Evolutionary conservation across 176 grass and related monocot genomes (phyloP).

Genomic region (Oryza nivara): DNA sequence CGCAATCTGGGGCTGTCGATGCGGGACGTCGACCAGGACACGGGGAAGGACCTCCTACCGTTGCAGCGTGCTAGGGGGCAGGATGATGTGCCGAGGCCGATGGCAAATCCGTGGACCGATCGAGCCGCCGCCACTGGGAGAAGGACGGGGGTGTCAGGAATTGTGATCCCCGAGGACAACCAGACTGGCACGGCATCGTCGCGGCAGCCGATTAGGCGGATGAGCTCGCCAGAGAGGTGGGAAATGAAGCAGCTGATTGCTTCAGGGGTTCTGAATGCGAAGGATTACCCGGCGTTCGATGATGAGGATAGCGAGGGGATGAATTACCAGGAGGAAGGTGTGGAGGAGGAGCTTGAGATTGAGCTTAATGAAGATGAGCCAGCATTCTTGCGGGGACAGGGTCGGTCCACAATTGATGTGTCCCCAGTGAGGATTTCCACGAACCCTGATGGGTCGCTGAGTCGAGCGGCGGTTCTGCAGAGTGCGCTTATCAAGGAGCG

Average conservation of each 20-base stretch:
- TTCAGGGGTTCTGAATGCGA: slow-evolving; percentile 60
- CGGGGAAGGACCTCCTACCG: slow-evolving; percentile 58
- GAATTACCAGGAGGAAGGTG: slow-evolving; percentile 61
- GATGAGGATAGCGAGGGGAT: slow-evolving; percentile 61
- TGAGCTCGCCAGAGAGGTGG: slow-evolving; percentile 85
- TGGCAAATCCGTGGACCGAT: slow-evolving; percentile 22
- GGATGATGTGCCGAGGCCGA: slow-evolving; percentile 13
- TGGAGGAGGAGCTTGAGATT: slow-evolving; percentile 77
- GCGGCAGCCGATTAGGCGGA: slow-evolving; percentile 47
- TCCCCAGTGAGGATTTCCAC: slow-evolving; percentile 84
- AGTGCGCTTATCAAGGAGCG: slow-evolving; percentile 81
- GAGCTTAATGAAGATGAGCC: slow-evolving; percentile 88
- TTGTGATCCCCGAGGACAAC: slow-evolving; percentile 56
- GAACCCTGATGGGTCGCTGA: slow-evolving; percentile 76
- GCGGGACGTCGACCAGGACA: slow-evolving; percentile 69
- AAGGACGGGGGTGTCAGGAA: slow-evolving; percentile 56
- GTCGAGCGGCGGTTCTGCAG: slow-evolving; percentile 62
- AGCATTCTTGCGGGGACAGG: slow-evolving; percentile 60
- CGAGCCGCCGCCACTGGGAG: neutral
- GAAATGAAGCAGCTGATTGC: slow-evolving; percentile 80
- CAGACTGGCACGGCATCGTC: neutral
- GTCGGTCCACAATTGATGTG: slow-evolving; percentile 51
- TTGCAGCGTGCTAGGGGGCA: slow-evolving; percentile 28
- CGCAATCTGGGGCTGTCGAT: slow-evolving; percentile 64
- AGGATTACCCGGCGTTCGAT: slow-evolving; percentile 48